A percentile compares a stretch with the other conserved stretches of the same genome.
Evolutionary conservation across 2,329 filamentous ascomycete genomes (phyloP).

Genomic region (Hypoxylon sp.): DNA sequence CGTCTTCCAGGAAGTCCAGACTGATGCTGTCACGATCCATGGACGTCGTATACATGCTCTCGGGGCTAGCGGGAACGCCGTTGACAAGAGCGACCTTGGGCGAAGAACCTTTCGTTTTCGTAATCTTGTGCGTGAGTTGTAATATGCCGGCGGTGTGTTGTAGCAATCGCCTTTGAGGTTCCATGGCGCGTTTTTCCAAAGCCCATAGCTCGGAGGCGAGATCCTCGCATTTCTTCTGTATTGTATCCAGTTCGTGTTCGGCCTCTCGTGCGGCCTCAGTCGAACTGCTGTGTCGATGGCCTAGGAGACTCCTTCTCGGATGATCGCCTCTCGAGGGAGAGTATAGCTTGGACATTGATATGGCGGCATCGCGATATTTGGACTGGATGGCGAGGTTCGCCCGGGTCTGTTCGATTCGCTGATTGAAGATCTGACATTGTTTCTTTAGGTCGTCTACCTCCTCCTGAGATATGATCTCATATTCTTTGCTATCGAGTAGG

Average conservation of each 20-base stretch:
- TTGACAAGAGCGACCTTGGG: constrained; percentile 54
- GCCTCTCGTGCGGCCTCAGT: constrained; percentile 64
- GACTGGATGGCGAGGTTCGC: constrained; percentile 87
- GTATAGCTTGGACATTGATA: constrained; percentile 84
- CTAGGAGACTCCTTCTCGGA: constrained; percentile 58
- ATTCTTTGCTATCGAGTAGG: constrained; percentile 84
- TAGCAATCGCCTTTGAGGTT: constrained; percentile 77
- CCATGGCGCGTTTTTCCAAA: constrained; percentile 78
- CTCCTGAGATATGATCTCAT: constrained; percentile 86
- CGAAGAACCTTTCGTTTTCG: constrained; percentile 63
- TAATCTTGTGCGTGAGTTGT: constrained; percentile 83
- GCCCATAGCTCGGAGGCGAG: constrained; percentile 81
- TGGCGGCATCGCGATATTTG: constrained; percentile 92
- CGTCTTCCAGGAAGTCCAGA: constrained; percentile 61
- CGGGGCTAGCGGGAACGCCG: constrained; percentile 76
- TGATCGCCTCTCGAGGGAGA: constrained; percentile 60
- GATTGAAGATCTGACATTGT: constrained; percentile 74
- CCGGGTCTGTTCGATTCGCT: constrained; percentile 81
- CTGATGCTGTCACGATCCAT: constrained; percentile 68
- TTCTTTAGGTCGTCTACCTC: constrained; percentile 93
- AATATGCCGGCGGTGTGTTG: constrained; percentile 93
- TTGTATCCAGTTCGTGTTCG: constrained; percentile 76
- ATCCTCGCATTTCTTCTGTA: constrained; percentile 84
- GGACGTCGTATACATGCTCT: constrained; percentile 76
- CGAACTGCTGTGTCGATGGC: constrained; percentile 58